Conservation (phyloP, 768 basidiomycete species). For the Leccinum truebloodii region DNA sequence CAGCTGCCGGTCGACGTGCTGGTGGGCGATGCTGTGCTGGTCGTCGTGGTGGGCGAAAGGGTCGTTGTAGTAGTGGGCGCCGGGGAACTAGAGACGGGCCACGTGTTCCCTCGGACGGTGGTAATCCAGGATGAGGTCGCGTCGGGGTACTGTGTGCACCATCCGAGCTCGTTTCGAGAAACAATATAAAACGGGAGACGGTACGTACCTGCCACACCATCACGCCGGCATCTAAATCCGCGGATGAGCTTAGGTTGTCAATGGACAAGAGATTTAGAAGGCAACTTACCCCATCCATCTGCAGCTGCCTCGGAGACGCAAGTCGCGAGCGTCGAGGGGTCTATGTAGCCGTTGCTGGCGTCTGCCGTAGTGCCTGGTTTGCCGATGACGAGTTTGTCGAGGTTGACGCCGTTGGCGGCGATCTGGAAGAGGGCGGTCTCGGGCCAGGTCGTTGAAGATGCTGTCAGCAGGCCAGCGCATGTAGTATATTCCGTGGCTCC, state of each 20-base stretch:
- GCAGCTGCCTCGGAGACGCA: slow-evolving; percentile 62
- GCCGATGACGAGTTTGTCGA: slow-evolving; percentile 56
- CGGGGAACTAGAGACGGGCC: slow-evolving; percentile 27
- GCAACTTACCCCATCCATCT: slow-evolving; percentile 65
- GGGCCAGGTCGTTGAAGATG: slow-evolving; percentile 63
- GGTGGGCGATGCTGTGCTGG: slow-evolving; percentile 22
- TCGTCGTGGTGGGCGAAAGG: not conserved
- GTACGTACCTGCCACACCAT: slow-evolving; percentile 45
- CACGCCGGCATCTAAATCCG: slow-evolving; percentile 36
- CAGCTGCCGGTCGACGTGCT: slow-evolving; percentile 37
- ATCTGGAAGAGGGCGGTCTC: slow-evolving; percentile 58
- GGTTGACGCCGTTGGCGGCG: slow-evolving; percentile 44
- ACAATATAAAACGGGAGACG: not conserved
- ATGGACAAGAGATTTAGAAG: not conserved
- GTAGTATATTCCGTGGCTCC: slow-evolving; percentile 64
- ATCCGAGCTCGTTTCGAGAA: not conserved
- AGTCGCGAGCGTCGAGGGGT: slow-evolving; percentile 51
- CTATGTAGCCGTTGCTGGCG: slow-evolving; percentile 58
- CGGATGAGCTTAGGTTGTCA: not conserved
- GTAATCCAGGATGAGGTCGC: slow-evolving; percentile 40
- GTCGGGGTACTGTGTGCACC: slow-evolving; percentile 36
- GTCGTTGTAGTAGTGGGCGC: not conserved
- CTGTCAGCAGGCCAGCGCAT: slow-evolving; percentile 56
- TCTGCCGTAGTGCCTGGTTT: slow-evolving; percentile 47
- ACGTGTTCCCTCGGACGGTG: slow-evolving; percentile 40